These are phyloP conservation scores for Deinandra increscens DNA, from an alignment of 129 eudicot species.

Conservation along the genomic window DNA sequence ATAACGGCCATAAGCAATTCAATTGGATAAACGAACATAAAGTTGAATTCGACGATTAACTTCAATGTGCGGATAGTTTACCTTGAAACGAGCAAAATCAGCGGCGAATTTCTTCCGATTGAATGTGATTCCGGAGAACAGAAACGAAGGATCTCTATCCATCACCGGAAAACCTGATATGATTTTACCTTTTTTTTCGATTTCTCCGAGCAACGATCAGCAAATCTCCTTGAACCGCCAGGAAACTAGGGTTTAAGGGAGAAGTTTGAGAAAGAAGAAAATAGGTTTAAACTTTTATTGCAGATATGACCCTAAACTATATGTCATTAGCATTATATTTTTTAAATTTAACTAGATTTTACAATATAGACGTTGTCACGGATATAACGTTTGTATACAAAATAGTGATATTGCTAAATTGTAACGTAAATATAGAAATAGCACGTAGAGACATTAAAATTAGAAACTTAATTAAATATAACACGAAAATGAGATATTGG, in stretches of 20 bases:
- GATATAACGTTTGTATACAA: too few relatives aligned
- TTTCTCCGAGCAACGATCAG: neutral
- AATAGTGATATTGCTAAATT: too few relatives aligned
- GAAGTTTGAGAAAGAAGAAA: constrained; percentile 14
- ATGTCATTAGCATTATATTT: neutral
- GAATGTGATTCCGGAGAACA: constrained; percentile 72
- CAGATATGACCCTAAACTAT: constrained; percentile 14
- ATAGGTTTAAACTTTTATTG: constrained; percentile 23
- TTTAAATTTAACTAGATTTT: too few relatives aligned
- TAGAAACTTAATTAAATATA: too few relatives aligned
- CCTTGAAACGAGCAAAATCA: constrained; percentile 81
- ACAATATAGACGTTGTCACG: too few relatives aligned
- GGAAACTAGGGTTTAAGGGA: constrained; percentile 32
- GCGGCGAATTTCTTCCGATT: constrained; percentile 60
- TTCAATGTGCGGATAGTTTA: constrained; percentile 15
- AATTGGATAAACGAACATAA: neutral
- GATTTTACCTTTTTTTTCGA: neutral
- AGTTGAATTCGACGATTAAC: neutral
- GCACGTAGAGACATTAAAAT: too few relatives aligned
- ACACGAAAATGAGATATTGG: too few relatives aligned
- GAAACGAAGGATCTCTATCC: constrained; percentile 61
- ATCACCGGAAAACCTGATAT: constrained; percentile 12
- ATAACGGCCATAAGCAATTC: neutral
- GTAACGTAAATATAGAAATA: too few relatives aligned
- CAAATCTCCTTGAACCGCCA: constrained; percentile 8